Evolutionary conservation across 2,329 filamentous ascomycete species (phyloP), one percentile per base, ranked within the genome.

Genomic region (Fusarium sp.): DNA sequence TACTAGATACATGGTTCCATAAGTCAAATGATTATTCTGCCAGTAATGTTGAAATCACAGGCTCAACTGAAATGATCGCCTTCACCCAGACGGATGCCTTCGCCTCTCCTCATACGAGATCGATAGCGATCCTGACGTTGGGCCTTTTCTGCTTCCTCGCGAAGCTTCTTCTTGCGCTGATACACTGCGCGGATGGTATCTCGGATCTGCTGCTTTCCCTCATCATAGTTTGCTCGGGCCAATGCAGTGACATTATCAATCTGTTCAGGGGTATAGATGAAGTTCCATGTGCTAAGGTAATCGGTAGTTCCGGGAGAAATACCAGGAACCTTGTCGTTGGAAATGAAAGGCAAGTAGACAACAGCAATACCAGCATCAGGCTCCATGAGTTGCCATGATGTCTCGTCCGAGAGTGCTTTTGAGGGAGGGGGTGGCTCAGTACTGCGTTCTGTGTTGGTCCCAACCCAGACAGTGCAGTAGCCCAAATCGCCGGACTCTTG

Each of bases 211-310:
- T 94, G 93, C 56, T 89, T 89, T 2, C 96, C 95, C 80, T 97
- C 94, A 10, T 89, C 87, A 75, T 94, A 99, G 82, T 99, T 99
- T 16, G 94, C 94, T 62, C 90, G 88, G 2, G 96, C 95, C 33
- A 99, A 87, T 9, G 88, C 87, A 5, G 97, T 92, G 1, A 97
- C 94, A 32, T 90, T 89, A 76, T 98, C 95, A 59, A 99, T 91
- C 81, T 99, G 92, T 64, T 96, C 92, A 0, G 95, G 92, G 4
- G 93, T 97, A 81, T 98, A 99, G 35, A 98, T 91, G 80, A 98
- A 98, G 80, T 99, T 99, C 96, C 96, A 99, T 0, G 96, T 99
- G 75, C 91, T 94, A 85, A 98, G 90, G 82, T 95, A 98, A 68
- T 97, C 94, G 60, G 90, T 93, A 5, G 88, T 89, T 30, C 91